Conservation (phyloP, 805 yeast genomes). For the Crinitomyces ghanaensis region DNA sequence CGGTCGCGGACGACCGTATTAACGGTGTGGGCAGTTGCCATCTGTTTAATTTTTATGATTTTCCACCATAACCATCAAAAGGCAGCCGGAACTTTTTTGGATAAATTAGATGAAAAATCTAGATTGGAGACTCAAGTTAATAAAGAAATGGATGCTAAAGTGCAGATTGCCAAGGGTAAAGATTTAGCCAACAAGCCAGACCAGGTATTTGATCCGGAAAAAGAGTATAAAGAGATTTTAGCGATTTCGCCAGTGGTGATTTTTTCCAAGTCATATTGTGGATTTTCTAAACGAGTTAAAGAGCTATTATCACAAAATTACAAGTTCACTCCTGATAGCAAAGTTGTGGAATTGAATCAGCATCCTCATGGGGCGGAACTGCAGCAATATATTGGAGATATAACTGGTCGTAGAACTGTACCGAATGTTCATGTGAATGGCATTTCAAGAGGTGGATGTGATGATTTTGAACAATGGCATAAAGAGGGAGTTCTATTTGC, state of each 20-base stretch:
- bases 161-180: slow-evolving; percentile 10
- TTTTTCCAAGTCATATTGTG: slow-evolving; percentile 47
- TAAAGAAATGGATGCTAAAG: slow-evolving; percentile 6
- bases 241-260: slow-evolving; percentile 43
- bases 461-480: slow-evolving; percentile 61
- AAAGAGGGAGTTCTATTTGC: slow-evolving; percentile 41
- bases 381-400: slow-evolving; percentile 55
- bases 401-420: slow-evolving; percentile 75
- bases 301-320: slow-evolving; percentile 50
- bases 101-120: slow-evolving; percentile 10
- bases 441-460: slow-evolving; percentile 76
- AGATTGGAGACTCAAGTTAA: slow-evolving; percentile 8
- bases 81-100: slow-evolving; percentile 7
- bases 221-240: slow-evolving; percentile 46
- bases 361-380: slow-evolving; percentile 66
- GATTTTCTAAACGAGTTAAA: slow-evolving; percentile 65
- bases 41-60: slow-evolving; percentile 24
- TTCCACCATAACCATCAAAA: slow-evolving; percentile 23
- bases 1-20: slow-evolving; percentile 32
- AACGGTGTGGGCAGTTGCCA: slow-evolving; percentile 30
- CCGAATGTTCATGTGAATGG: slow-evolving; percentile 79
- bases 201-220: slow-evolving; percentile 36
- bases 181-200: slow-evolving; percentile 19
- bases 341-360: slow-evolving; percentile 70
- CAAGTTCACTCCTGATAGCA: slow-evolving; percentile 58